Conservation (phyloP, 73 alveolate species). For the Tetrahymena elliotti region DNA sequence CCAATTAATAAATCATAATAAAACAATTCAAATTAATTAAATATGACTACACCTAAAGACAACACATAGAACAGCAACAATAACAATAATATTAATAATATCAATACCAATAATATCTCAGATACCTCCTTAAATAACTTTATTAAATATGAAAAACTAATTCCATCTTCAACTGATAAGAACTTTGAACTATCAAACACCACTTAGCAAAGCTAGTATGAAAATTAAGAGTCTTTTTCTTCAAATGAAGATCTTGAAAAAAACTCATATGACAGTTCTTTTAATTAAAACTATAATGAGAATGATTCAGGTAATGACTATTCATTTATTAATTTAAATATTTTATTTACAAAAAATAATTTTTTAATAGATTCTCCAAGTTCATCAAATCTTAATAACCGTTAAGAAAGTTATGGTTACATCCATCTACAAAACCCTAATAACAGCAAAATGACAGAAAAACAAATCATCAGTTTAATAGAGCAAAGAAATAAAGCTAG, state of each 20-base stretch:
- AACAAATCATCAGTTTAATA: not conserved
- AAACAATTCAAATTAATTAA: no score
- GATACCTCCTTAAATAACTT: not conserved
- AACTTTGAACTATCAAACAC: not conserved
- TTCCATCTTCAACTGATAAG: not conserved
- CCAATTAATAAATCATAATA: not conserved
- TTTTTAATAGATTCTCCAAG: not conserved
- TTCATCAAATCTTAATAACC: not conserved
- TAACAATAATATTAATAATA: no score
- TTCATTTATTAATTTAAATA: not conserved
- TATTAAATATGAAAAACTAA: not conserved
- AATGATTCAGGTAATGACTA: not conserved
- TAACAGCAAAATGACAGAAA: not conserved
- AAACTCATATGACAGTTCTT: not conserved
- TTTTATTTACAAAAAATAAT: not conserved
- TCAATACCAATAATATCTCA: not conserved
- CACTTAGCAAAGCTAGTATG: not conserved
- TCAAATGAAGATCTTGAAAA: not conserved
- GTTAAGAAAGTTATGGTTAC: not conserved
- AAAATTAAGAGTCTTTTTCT: not conserved
- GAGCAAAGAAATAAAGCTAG: conserved; percentile 41
- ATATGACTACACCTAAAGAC: not conserved
- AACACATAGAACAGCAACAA: not conserved
- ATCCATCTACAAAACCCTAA: not conserved
- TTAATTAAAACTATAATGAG: not conserved